Evolutionary conservation across 768 basidiomycete species (phyloP).

Genomic region (Hericium alpestre): DNA sequence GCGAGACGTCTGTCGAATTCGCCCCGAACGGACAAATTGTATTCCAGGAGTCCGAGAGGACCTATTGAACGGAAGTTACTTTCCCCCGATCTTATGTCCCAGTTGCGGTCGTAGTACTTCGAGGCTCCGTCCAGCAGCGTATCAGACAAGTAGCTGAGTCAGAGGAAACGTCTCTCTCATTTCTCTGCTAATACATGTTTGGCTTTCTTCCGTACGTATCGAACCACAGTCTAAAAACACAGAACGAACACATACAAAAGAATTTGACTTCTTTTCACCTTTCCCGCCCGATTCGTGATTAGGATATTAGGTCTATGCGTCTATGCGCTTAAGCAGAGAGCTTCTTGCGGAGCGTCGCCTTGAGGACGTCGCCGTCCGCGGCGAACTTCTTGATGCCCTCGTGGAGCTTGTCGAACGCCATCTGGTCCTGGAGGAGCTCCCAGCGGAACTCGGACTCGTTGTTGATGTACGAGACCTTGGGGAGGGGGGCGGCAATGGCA

Average conservation of each 20-base stretch:
- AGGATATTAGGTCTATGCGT: background rate
- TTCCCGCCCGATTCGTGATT: background rate
- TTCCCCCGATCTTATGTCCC: too few relatives aligned
- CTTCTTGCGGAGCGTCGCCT: conserved; percentile 66
- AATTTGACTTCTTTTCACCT: background rate
- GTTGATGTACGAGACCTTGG: conserved; percentile 80
- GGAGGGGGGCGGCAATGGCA: conserved; percentile 50
- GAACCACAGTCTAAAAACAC: background rate
- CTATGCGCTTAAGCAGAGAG: conserved; percentile 30
- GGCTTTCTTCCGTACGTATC: too few relatives aligned
- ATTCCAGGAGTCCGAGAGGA: too few relatives aligned
- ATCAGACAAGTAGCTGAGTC: too few relatives aligned
- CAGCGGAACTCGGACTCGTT: conserved; percentile 96
- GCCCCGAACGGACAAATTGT: too few relatives aligned
- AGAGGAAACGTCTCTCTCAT: too few relatives aligned
- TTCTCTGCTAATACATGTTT: too few relatives aligned
- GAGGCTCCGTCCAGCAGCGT: too few relatives aligned
- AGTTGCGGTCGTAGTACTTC: too few relatives aligned
- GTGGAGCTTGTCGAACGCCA: conserved; percentile 99
- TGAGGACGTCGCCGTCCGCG: conserved; percentile 87
- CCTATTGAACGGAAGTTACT: too few relatives aligned
- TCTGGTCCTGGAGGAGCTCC: conserved; percentile 81
- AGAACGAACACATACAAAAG: background rate
- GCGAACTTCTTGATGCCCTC: conserved; percentile 99
- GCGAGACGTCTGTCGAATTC: too few relatives aligned